phyloP scores from a whole-genome alignment of 2,329 filamentous ascomycete genomes.

The Aspergillus glaucus region DNA sequence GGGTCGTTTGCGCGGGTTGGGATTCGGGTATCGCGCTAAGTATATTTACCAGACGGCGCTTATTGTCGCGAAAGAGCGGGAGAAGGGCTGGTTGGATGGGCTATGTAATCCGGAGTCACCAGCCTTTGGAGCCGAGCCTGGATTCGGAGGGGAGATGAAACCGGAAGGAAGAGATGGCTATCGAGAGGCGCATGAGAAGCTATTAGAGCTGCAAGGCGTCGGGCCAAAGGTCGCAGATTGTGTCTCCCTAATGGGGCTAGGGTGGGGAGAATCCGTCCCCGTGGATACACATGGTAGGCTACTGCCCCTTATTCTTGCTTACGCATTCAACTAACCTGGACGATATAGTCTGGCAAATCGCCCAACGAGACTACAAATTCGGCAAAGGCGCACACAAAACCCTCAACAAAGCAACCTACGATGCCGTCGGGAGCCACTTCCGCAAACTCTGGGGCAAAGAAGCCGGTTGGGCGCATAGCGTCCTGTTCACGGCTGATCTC shows the following conservation, averaged over 20 bases:
- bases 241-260: slow-evolving; percentile 90
- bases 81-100: slow-evolving; percentile 67
- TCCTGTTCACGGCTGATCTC: slow-evolving; percentile 90
- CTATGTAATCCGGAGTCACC: slow-evolving; percentile 72
- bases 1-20: slow-evolving; percentile 68
- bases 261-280: slow-evolving; percentile 91
- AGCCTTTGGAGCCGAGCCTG: slow-evolving; percentile 45
- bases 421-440: slow-evolving; percentile 86
- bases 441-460: slow-evolving; percentile 83
- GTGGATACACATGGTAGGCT: slow-evolving; percentile 77
- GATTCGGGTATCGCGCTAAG: slow-evolving; percentile 90
- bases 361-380: slow-evolving; percentile 90
- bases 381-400: slow-evolving; percentile 76
- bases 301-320: not conserved
- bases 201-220: slow-evolving; percentile 77
- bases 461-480: slow-evolving; percentile 95
- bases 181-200: slow-evolving; percentile 68
- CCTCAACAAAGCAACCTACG: slow-evolving; percentile 80
- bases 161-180: slow-evolving; percentile 59
- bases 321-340: not conserved
- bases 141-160: slow-evolving; percentile 43
- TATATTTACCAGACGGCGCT: slow-evolving; percentile 84
- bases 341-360: slow-evolving; percentile 84
- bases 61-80: slow-evolving; percentile 62
- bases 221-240: slow-evolving; percentile 97